These are phyloP conservation scores for Diaporthe capsici DNA, from an alignment of 2,329 filamentous ascomycete species.

Conservation along the genomic window DNA sequence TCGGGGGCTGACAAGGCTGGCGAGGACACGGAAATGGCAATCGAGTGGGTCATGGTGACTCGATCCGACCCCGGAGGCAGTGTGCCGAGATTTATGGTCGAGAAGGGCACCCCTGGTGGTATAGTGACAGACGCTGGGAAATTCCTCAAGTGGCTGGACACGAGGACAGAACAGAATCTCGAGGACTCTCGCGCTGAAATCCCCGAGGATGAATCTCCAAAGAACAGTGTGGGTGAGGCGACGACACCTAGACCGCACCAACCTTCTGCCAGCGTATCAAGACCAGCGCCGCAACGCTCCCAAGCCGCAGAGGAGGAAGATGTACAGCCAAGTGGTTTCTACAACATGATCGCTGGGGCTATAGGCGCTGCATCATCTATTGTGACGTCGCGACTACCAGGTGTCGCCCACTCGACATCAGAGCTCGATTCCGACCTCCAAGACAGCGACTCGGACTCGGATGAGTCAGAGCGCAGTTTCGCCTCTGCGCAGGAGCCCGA, in stretches of 20 bases:
- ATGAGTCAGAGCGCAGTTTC: slow-evolving; percentile 63
- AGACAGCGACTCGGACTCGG: slow-evolving; percentile 52
- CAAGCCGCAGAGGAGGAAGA: slow-evolving; percentile 40
- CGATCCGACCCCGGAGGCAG: slow-evolving; percentile 90
- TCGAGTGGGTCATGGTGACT: slow-evolving; percentile 96
- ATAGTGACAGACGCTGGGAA: slow-evolving; percentile 85
- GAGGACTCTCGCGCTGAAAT: slow-evolving; percentile 45
- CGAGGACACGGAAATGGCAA: slow-evolving; percentile 54
- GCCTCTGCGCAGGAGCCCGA: slow-evolving; percentile 61
- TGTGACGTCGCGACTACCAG: slow-evolving; percentile 57
- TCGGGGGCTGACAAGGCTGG: slow-evolving; percentile 37
- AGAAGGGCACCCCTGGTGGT: slow-evolving; percentile 85
- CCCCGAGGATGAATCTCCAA: slow-evolving; percentile 45
- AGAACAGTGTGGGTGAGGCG: slow-evolving; percentile 50
- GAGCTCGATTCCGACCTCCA: slow-evolving; percentile 49
- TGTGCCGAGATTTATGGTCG: slow-evolving; percentile 92
- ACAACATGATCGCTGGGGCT: slow-evolving; percentile 68
- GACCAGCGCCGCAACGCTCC: slow-evolving; percentile 27
- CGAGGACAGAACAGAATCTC: slow-evolving; percentile 56
- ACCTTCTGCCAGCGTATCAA: slow-evolving; percentile 38
- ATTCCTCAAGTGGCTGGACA: slow-evolving; percentile 81
- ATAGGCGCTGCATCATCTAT: slow-evolving; percentile 65
- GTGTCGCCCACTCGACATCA: slow-evolving; percentile 48
- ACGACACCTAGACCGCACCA: slow-evolving; percentile 40
- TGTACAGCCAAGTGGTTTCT: slow-evolving; percentile 62